These are phyloP conservation scores for Neocallimastix lanati DNA, from an alignment of 192 early-diverging fungal species.

Conservation along the genomic window DNA sequence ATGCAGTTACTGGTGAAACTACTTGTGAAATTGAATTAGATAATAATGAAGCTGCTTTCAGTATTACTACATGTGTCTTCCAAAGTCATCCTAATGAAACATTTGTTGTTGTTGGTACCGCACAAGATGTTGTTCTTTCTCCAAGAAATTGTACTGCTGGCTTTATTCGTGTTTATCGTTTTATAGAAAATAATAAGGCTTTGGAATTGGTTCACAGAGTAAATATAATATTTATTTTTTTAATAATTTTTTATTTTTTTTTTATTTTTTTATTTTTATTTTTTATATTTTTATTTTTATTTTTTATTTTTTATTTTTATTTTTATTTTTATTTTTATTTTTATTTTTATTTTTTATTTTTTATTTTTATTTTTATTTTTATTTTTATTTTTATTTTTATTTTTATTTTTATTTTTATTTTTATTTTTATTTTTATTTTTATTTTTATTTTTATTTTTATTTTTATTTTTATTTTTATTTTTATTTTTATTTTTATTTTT, in stretches of 20 bases:
- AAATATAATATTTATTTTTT: background rate
- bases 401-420: no score
- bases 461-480: no score
- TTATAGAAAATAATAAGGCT: conserved; percentile 32
- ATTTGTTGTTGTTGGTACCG: conserved; percentile 74
- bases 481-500: no score
- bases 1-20: conserved; percentile 56
- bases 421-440: no score
- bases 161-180: conserved; percentile 47
- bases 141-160: conserved; percentile 54
- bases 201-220: conserved; percentile 60
- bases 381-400: no score
- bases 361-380: no score
- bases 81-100: conserved; percentile 23
- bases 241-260: background rate
- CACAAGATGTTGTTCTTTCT: conserved; percentile 36
- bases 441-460: no score
- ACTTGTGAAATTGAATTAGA: conserved; percentile 53
- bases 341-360: no score
- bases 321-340: no score
- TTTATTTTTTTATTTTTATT: no score
- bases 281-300: no score
- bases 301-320: no score
- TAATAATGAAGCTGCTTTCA: conserved; percentile 67
- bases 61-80: conserved; percentile 11